Conservation (phyloP, 2,329 filamentous ascomycete species). For the Diplodia corticola region DNA sequence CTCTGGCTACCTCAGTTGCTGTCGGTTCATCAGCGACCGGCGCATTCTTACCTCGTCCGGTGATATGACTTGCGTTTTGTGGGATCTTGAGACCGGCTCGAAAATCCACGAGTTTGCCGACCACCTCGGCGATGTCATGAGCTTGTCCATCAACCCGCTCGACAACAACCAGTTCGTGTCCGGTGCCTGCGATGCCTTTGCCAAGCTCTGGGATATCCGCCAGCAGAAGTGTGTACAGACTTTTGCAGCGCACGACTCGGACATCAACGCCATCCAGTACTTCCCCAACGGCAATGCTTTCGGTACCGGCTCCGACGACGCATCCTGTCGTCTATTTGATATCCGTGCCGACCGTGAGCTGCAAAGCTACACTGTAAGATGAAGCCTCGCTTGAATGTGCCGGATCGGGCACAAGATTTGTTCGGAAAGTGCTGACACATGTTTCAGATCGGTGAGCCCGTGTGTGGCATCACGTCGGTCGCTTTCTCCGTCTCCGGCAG, state of each 20-base stretch:
- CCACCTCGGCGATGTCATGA: slow-evolving; percentile 98
- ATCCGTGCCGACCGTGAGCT: slow-evolving; percentile 88
- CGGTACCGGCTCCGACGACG: slow-evolving; percentile 95
- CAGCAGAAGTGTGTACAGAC: slow-evolving; percentile 98
- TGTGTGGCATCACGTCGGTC: slow-evolving; percentile 97
- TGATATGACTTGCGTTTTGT: slow-evolving; percentile 99
- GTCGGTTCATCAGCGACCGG: slow-evolving; percentile 97
- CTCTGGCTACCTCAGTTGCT: slow-evolving; percentile 96
- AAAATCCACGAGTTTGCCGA: slow-evolving; percentile 98
- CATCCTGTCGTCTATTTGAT: slow-evolving; percentile 95
- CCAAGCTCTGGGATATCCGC: slow-evolving; percentile 98
- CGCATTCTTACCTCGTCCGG: slow-evolving; percentile 97
- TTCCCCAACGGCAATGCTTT: slow-evolving; percentile 99
- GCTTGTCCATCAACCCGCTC: slow-evolving; percentile 97
- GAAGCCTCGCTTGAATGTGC: neutral
- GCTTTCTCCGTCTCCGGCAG: slow-evolving; percentile 96
- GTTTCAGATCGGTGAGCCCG: slow-evolving; percentile 87
- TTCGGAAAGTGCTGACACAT: slow-evolving; percentile 15
- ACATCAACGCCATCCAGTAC: slow-evolving; percentile 99
- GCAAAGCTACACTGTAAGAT: slow-evolving; percentile 64
- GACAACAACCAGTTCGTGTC: slow-evolving; percentile 99
- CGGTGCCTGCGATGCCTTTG: slow-evolving; percentile 97
- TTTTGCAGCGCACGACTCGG: slow-evolving; percentile 96
- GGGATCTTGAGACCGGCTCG: slow-evolving; percentile 97
- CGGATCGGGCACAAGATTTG: neutral